Evolutionary conservation across 495 filamentous ascomycete genomes (phyloP), one percentile per base, ranked within the genome.

Genomic region (Bryoglossum gracile): DNA sequence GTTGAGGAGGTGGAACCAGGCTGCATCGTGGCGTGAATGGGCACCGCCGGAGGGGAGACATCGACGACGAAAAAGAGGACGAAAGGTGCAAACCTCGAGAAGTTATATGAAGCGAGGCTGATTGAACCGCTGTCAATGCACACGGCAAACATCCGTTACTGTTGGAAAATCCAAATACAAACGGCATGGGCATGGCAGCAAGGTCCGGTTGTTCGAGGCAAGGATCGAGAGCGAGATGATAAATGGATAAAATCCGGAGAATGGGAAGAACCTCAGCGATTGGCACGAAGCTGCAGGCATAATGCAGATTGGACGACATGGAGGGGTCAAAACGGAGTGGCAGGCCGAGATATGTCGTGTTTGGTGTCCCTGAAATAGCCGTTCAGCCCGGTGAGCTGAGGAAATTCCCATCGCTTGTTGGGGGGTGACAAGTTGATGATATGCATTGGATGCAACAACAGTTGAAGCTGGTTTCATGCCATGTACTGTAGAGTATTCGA

Each of bases 1-100:
- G 62, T 68, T 22, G 53, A 47, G 6, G 52, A 43, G 4, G 43
- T 38, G 11, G 19, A 24, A 43, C 46, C 42, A 26, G 51, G 50
- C 34, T 3, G 34, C 43, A 52, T 59, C 16, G 48, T 49, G 43
- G 50, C 22, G 26, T 22, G 33, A 18, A 16, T 18, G 37, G 40
- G 33, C 42, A 10, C 37, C 23, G 26, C 11, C 33, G 30, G 25
- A 24, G 17, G 39, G 28, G 21, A 21, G 21, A 37, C 24, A 40
- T 21, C 24, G 22, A 24, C 22, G 18, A 38, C 18, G 8, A 14
- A 18, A n/a, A 26, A 38, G n/a, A 17, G 30, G 30, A 42, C 22
- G 25, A 24, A 32, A 25, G 14, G 32, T 28, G 24, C 19, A 43
- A 47, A 40, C 16, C 4, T 38, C 4, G 8, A 38, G 17, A 40